phyloP scores from a whole-genome alignment of 2,329 filamentous ascomycete genomes.

The Neofusicoccum sp. region DNA sequence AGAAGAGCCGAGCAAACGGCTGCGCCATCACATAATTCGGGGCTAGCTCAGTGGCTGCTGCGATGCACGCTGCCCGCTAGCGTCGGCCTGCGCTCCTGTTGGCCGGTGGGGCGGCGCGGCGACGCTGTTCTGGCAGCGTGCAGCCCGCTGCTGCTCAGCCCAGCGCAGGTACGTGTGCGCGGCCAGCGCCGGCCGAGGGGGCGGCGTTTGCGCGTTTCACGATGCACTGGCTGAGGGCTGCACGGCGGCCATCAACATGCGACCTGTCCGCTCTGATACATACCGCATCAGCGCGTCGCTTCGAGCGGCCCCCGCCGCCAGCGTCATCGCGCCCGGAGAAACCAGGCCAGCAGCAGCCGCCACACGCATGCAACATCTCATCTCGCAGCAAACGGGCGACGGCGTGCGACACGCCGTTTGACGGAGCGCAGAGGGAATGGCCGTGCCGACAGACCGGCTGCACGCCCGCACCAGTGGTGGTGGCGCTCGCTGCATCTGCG shows the following conservation, averaged over 20 bases:
- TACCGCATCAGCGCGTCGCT: slow-evolving; percentile 8
- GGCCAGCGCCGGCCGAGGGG: neutral
- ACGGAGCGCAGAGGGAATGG: neutral
- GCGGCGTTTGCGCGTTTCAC: neutral
- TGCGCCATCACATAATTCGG: slow-evolving; percentile 1
- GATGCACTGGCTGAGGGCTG: neutral
- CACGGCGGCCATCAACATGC: neutral
- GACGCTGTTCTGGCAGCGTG: neutral
- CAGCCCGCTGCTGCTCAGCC: neutral
- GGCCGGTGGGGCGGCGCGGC: neutral
- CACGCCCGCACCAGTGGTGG: neutral
- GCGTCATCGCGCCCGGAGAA: neutral
- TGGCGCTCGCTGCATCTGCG: neutral
- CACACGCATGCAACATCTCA: neutral
- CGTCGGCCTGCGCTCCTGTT: neutral
- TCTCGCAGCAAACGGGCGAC: neutral
- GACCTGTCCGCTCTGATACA: slow-evolving; percentile 7
- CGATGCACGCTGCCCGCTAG: neutral
- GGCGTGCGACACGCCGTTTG: neutral
- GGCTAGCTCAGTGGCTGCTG: neutral
- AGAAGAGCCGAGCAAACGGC: neutral
- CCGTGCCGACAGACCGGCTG: neutral
- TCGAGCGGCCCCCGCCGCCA: neutral
- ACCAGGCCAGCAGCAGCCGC: neutral
- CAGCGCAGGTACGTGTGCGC: neutral